Evolutionary conservation across 257 asterid species (phyloP).

Genomic region (Salvia hispanica): DNA sequence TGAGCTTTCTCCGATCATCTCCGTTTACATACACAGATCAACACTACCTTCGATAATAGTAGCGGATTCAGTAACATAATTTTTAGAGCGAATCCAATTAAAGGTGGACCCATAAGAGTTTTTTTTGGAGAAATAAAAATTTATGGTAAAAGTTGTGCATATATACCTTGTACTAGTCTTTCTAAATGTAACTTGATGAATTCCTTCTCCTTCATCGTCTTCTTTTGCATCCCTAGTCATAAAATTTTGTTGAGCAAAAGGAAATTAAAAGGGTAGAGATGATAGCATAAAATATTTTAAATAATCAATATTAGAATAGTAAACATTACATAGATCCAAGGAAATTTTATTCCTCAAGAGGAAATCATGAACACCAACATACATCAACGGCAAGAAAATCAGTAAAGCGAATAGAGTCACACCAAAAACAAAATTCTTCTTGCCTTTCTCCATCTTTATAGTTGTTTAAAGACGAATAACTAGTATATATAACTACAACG

Average conservation of each 20-base stretch:
- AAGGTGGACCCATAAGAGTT: too few relatives aligned
- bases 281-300: too few relatives aligned
- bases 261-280: neutral
- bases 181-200: constrained; percentile 35
- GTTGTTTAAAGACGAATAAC: neutral
- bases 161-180: constrained; percentile 49
- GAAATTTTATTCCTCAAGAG: constrained; percentile 29
- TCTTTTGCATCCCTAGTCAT: constrained; percentile 38
- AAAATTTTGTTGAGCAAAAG: neutral
- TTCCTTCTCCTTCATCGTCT: constrained; percentile 25
- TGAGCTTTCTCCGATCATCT: constrained; percentile 44
- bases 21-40: constrained; percentile 33
- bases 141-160: neutral
- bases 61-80: too few relatives aligned
- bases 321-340: constrained; percentile 38
- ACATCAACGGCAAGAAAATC: constrained; percentile 38
- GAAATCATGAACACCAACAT: constrained; percentile 36
- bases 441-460: constrained; percentile 40
- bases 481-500: too few relatives aligned
- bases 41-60: too few relatives aligned
- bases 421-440: constrained; percentile 30
- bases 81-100: too few relatives aligned
- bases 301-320: too few relatives aligned
- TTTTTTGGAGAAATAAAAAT: too few relatives aligned
- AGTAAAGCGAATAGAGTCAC: constrained; percentile 39